Evolutionary conservation across 768 basidiomycete species (phyloP), one percentile per base, ranked within the genome.

Genomic region (Rhodotorula babjevae): DNA sequence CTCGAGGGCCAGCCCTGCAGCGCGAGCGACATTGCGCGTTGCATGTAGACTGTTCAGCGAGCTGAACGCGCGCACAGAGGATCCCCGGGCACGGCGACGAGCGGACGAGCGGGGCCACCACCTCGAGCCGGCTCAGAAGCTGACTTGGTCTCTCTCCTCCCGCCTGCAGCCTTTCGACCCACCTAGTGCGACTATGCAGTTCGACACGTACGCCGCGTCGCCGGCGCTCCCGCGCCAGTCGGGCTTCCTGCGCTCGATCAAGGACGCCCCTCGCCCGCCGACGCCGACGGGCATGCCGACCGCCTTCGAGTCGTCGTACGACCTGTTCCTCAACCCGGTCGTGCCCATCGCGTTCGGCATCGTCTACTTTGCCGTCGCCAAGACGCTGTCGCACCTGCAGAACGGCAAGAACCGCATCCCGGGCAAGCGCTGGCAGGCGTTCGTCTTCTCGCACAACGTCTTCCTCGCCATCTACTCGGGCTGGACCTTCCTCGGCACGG

Each of bases 391-490:
- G 29, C 62, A 69, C 58, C 72, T 52, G 63, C 63, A 65, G 42
- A 66, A 68, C 50, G 76, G 71, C 36, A 65, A 61, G 63, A 78
- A 78, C 72, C 69, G 73, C 53, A 72, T 74, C 50, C 67, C 72
- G 50, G 73, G 73, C 9, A 61, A 60, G 8, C 63, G 70, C 3
- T 76, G 76, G 65, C 72, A 72, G 57, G 65, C 64, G 5, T 63
- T 71, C 58, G 74, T 79, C 44, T 66, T 79, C 44, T 56, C 65
- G 31, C 79, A 79, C 67, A 79, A 79, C 66, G 60, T 78, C 31
- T 66, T 77, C 62, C 75, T 79, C 52, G 74, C 74, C 25, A 62
- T 61, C 33, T 79, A 79, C 68, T 76, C 73, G 31, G 72, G 65
- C 4, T 78, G 77, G 77, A 78, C 78, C 56, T 75, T 75, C 62